Evolutionary conservation across 176 grass and related monocot species (phyloP).

Genomic region (Carex myosuroides): DNA sequence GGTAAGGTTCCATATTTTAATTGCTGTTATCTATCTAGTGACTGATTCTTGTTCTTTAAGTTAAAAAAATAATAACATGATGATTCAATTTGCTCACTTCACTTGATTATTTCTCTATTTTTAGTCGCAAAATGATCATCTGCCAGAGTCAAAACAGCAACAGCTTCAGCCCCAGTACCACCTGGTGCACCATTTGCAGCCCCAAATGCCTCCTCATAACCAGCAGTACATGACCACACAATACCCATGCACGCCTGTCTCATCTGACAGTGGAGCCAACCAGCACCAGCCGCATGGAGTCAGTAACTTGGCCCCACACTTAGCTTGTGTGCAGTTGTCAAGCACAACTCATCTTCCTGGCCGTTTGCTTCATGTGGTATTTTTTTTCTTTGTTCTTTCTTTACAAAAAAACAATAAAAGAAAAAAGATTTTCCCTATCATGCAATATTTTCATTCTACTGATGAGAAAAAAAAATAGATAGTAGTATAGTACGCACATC

Average conservation of each 20-base stretch:
- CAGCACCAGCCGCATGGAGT: conserved; percentile 26
- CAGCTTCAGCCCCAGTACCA: conserved; percentile 41
- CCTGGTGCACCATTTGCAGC: conserved; percentile 50
- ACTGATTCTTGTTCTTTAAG: background rate
- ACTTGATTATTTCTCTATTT: background rate
- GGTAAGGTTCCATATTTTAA: background rate
- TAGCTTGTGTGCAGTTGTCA: conserved; percentile 51
- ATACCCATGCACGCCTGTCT: conserved; percentile 38
- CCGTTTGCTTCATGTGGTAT: conserved; percentile 53
- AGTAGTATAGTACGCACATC: background rate
- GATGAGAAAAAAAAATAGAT: background rate
- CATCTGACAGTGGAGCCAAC: conserved; percentile 49
- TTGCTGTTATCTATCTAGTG: background rate
- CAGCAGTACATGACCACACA: conserved; percentile 50
- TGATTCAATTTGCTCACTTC: background rate
- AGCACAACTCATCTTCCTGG: conserved; percentile 44
- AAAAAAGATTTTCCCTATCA: background rate
- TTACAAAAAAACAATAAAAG: background rate
- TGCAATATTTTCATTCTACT: background rate
- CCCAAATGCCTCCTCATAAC: conserved; percentile 48
- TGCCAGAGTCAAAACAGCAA: conserved; percentile 31
- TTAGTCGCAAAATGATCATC: conserved; percentile 43
- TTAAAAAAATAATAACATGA: background rate
- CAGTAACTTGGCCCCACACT: conserved; percentile 39
- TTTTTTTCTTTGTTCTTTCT: conserved; percentile 20